Evolutionary conservation across 2,329 filamentous ascomycete genomes (phyloP).

Genomic region (Lecanicillium sp.): DNA sequence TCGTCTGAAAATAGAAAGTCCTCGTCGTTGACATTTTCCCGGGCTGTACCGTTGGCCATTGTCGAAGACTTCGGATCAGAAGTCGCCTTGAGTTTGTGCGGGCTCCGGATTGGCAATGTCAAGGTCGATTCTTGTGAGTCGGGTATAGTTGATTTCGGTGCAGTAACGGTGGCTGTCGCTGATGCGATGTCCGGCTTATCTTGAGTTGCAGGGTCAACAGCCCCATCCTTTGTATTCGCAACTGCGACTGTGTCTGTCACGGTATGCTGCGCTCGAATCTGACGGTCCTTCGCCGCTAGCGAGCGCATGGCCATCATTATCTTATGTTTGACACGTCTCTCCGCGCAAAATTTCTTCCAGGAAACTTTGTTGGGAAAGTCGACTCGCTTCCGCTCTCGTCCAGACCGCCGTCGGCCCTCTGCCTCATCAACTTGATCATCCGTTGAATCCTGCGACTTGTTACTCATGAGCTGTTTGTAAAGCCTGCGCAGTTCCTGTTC

Average conservation of each 20-base stretch:
- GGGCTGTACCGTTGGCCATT: too few relatives aligned
- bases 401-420: constrained; percentile 16
- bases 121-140: constrained; percentile 7
- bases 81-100: constrained; percentile 2
- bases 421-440: constrained; percentile 24
- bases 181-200: not conserved
- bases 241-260: constrained; percentile 5
- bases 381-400: constrained; percentile 19
- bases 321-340: constrained; percentile 6
- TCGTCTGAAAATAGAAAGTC: not conserved
- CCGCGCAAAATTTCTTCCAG: constrained; percentile 16
- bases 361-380: constrained; percentile 22
- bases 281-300: constrained; percentile 1
- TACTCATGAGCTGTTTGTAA: constrained; percentile 5
- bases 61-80: too few relatives aligned
- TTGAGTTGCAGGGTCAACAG: not conserved
- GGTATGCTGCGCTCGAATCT: constrained; percentile 1
- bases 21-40: too few relatives aligned
- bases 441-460: not conserved
- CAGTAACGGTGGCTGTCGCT: too few relatives aligned
- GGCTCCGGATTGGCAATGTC: constrained; percentile 4
- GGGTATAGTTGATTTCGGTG: constrained; percentile 5
- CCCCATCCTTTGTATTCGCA: constrained; percentile 1
- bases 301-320: constrained; percentile 7
- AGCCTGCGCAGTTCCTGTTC: constrained; percentile 4